These are phyloP conservation scores for Macrocybe sp. DNA, from an alignment of 1,284 basidiomycete genomes.

Conservation along the genomic window DNA sequence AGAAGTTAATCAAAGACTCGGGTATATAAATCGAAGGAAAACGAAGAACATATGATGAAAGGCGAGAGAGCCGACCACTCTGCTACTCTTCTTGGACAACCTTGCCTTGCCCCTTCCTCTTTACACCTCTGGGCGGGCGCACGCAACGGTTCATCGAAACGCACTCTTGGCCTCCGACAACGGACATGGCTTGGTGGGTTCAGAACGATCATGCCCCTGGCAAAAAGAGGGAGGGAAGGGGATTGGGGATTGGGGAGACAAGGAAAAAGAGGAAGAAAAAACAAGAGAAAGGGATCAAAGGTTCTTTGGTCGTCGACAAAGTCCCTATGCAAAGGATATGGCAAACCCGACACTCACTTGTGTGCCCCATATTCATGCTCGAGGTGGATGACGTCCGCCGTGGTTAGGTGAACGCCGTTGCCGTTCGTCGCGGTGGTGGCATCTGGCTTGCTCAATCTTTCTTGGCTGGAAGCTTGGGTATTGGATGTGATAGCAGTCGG, in stretches of 20 bases:
- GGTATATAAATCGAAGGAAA: constrained; percentile 12
- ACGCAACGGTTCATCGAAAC: no score
- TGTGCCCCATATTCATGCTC: constrained; percentile 85
- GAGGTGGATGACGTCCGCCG: constrained; percentile 71
- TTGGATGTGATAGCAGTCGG: constrained; percentile 1
- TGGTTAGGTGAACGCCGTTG: constrained; percentile 32
- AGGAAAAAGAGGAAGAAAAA: background rate
- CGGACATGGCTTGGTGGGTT: constrained; percentile 15
- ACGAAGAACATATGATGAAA: constrained; percentile 7
- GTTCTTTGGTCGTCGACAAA: constrained; percentile 14
- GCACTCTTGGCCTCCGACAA: constrained; percentile 8
- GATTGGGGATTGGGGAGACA: no score
- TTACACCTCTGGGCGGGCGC: no score
- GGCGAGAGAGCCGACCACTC: constrained; percentile 4
- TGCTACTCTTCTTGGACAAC: constrained; percentile 5
- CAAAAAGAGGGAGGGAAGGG: no score
- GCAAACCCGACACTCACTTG: constrained; percentile 59
- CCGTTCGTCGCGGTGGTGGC: constrained; percentile 5
- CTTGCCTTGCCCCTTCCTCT: background rate
- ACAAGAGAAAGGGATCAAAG: background rate
- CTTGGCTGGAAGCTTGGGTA: background rate
- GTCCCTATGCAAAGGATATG: constrained; percentile 8
- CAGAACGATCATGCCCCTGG: no score
- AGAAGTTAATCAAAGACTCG: constrained; percentile 6
- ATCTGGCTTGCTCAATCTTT: constrained; percentile 3